Percentiles rank a stretch among this genome's conserved stretches.
Conservation (phyloP, 2,329 filamentous ascomycete species). For the Neofusicoccum sp. region DNA sequence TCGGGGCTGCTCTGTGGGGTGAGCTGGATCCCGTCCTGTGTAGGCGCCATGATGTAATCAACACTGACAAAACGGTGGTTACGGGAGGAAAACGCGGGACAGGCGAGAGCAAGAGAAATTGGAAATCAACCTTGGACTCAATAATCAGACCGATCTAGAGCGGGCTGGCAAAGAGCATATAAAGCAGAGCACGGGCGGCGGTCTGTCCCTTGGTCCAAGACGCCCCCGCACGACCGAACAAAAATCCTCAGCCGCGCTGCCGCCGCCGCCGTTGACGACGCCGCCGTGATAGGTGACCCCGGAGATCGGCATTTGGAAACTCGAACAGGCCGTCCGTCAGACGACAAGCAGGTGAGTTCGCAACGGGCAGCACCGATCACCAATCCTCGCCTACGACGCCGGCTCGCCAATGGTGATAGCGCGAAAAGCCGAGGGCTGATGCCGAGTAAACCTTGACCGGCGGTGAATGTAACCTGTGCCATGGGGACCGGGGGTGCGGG, state of each 20-base stretch:
- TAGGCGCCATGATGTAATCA: not conserved
- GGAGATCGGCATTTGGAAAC: not conserved
- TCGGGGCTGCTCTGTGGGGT: not conserved
- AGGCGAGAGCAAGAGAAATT: not conserved
- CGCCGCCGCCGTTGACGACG: not conserved
- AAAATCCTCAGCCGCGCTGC: not conserved
- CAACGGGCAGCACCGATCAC: not conserved
- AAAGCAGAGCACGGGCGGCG: not conserved
- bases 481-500: not conserved
- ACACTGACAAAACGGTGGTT: not conserved
- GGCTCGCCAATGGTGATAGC: not conserved
- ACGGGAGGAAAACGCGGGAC: no score
- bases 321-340: not conserved
- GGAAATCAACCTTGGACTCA: not conserved
- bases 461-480: constrained; percentile 10
- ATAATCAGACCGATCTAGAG: constrained; percentile 2
- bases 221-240: not conserved
- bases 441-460: not conserved
- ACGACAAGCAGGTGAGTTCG: not conserved
- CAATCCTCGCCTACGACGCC: not conserved
- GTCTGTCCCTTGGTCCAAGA: not conserved
- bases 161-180: not conserved
- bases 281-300: not conserved
- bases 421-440: not conserved
- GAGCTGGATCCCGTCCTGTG: not conserved